These are phyloP conservation scores for Vigna trinervia DNA, from an alignment of 306 rosid species.

Conservation along the genomic window DNA sequence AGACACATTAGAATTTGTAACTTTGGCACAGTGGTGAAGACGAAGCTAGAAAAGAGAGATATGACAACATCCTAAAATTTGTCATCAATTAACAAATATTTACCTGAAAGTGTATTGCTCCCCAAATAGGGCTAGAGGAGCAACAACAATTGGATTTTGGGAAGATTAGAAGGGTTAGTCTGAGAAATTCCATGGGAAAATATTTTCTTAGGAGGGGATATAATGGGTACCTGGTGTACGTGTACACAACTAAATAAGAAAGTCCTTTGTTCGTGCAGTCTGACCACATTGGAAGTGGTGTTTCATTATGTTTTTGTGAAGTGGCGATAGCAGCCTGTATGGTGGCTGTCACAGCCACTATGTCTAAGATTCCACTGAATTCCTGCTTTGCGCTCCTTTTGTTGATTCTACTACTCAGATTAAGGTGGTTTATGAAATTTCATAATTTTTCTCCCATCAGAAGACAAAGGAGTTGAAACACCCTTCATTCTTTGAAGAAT, in stretches of 20 bases:
- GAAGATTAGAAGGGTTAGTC: constrained; percentile 17
- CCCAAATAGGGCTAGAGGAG: not conserved
- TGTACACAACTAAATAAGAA: not conserved
- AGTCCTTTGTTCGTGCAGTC: not conserved
- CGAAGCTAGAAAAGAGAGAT: constrained; percentile 20
- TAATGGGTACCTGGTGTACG: not conserved
- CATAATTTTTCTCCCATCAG: not conserved
- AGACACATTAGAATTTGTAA: not conserved
- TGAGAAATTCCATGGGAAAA: not conserved
- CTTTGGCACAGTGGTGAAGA: constrained; percentile 6
- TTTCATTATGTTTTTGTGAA: not conserved
- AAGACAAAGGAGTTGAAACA: not conserved
- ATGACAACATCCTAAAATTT: not conserved
- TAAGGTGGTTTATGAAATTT: constrained; percentile 1
- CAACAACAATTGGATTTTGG: not conserved
- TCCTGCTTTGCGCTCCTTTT: not conserved
- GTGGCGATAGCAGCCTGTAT: not conserved
- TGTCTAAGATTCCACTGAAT: not conserved
- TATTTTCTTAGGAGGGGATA: not conserved
- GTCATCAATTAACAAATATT: not conserved
- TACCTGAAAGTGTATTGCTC: not conserved
- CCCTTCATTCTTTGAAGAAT: constrained; percentile 2
- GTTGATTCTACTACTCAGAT: not conserved
- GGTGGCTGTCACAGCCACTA: not conserved
- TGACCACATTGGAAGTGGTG: not conserved